Evolutionary conservation across 345 rosid species (phyloP).

Genomic region (Heritiera fomes): DNA sequence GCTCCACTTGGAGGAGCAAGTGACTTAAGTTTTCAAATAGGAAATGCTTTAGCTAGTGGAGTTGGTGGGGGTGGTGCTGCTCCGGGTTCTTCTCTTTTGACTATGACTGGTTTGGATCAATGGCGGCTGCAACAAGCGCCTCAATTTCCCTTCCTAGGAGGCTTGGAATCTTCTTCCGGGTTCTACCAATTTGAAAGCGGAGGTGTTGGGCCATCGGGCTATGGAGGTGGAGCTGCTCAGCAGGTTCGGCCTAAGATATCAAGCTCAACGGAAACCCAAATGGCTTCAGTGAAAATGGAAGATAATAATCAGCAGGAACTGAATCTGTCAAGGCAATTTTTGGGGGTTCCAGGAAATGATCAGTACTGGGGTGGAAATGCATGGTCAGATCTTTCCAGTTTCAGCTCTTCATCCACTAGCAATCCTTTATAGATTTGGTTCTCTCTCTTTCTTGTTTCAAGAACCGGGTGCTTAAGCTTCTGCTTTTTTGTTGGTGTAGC

Average conservation of each 20-base stretch:
- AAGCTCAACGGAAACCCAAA: conserved; percentile 31
- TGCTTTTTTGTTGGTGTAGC: conserved; percentile 29
- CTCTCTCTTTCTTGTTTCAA: not conserved
- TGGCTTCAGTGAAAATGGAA: conserved; percentile 68
- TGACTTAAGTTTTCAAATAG: conserved; percentile 46
- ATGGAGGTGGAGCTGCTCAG: conserved; percentile 31
- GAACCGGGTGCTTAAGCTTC: conserved; percentile 19
- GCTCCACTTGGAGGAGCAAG: conserved; percentile 35
- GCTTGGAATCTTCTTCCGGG: conserved; percentile 49
- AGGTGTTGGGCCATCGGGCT: conserved; percentile 32
- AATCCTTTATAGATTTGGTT: conserved; percentile 33
- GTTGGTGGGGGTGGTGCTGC: conserved; percentile 1
- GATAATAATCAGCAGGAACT: conserved; percentile 33
- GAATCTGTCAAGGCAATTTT: conserved; percentile 55
- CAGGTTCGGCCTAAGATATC: conserved; percentile 42
- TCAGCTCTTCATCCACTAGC: conserved; percentile 62
- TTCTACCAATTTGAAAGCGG: conserved; percentile 55
- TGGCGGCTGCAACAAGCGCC: conserved; percentile 55
- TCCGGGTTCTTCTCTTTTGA: conserved; percentile 37
- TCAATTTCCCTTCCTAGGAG: conserved; percentile 50
- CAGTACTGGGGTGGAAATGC: conserved; percentile 45
- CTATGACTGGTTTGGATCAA: conserved; percentile 47
- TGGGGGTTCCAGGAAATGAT: conserved; percentile 49
- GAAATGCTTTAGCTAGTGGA: conserved; percentile 32
- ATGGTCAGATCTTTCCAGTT: conserved; percentile 64